Percentiles rank a stretch among this genome's conserved stretches.
Evolutionary conservation across 139 green algal genomes (phyloP).

Genomic region (Chlamydomonas sp.): DNA sequence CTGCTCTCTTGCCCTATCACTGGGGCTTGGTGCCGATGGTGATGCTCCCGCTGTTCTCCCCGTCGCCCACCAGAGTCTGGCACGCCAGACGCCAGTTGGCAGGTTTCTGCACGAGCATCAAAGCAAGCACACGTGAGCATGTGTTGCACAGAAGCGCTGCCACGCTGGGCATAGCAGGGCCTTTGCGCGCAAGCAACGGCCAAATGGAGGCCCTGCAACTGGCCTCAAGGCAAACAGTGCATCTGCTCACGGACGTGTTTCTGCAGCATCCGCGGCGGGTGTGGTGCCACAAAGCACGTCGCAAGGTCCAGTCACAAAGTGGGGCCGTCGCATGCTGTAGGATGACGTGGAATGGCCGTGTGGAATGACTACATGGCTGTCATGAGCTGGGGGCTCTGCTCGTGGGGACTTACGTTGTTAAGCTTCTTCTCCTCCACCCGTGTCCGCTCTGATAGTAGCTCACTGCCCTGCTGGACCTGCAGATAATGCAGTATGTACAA

Average conservation of each 20-base stretch:
- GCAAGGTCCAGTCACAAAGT: too few relatives aligned
- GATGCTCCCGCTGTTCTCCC: slow-evolving; percentile 60
- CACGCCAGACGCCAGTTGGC: slow-evolving; percentile 64
- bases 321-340: too few relatives aligned
- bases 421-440: slow-evolving; percentile 66
- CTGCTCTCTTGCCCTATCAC: neutral
- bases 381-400: too few relatives aligned
- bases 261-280: too few relatives aligned
- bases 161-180: too few relatives aligned
- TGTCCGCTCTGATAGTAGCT: slow-evolving; percentile 62
- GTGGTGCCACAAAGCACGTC: too few relatives aligned
- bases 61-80: slow-evolving; percentile 71
- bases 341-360: too few relatives aligned
- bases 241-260: neutral
- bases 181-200: too few relatives aligned
- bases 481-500: neutral
- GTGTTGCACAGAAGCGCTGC: too few relatives aligned
- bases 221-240: neutral
- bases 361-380: too few relatives aligned
- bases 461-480: slow-evolving; percentile 58
- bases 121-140: neutral
- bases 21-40: slow-evolving; percentile 55
- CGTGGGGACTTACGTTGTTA: slow-evolving; percentile 46
- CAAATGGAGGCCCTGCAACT: neutral
- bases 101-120: slow-evolving; percentile 50